Conservation (phyloP, 345 rosid species). For the Boechera stricta region DNA sequence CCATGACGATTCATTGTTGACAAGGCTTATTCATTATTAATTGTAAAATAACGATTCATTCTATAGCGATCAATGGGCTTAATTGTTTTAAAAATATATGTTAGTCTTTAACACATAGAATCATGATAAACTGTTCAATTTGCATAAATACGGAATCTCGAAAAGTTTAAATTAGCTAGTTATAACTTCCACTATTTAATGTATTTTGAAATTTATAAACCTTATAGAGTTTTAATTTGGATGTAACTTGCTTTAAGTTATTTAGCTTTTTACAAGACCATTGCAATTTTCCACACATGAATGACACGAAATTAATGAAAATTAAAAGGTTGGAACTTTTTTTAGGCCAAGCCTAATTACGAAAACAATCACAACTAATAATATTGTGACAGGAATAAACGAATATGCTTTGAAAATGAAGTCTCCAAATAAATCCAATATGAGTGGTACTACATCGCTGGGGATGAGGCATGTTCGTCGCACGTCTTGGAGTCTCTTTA, state of each 20-base stretch:
- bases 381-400: slow-evolving; percentile 25
- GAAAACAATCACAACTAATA: slow-evolving; percentile 6
- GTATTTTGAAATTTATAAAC: not conserved
- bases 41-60: not conserved
- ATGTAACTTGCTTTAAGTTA: not conserved
- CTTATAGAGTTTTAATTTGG: not conserved
- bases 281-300: not conserved
- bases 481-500: slow-evolving; percentile 33
- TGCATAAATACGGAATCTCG: not conserved
- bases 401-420: slow-evolving; percentile 43
- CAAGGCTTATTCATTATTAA: not conserved
- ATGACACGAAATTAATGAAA: not conserved
- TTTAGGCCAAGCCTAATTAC: not conserved
- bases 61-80: not conserved
- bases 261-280: slow-evolving; percentile 6
- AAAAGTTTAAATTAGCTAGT: not conserved
- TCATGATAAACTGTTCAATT: not conserved
- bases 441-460: slow-evolving; percentile 24
- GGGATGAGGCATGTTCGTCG: slow-evolving; percentile 39
- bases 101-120: not conserved
- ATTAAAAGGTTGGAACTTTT: not conserved
- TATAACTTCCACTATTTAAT: not conserved
- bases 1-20: not conserved
- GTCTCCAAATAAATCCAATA: slow-evolving; percentile 27
- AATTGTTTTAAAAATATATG: not conserved